A percentile compares a stretch with the other conserved stretches of the same genome.
phyloP scores from a whole-genome alignment of 139 green algal genomes.

The Micractinium conductrix region DNA sequence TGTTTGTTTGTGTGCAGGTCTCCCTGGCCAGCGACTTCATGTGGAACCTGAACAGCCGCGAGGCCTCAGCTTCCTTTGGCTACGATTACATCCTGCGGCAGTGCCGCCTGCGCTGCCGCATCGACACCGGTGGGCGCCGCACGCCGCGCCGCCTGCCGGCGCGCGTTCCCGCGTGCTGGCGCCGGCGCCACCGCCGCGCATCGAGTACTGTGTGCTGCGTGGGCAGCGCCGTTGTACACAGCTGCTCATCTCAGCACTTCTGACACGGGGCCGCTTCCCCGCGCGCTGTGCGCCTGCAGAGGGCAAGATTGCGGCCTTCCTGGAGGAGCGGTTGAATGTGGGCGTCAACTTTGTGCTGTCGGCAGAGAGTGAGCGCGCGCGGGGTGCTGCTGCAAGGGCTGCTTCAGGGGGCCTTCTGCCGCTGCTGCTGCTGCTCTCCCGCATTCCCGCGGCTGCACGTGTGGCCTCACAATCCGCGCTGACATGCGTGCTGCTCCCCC shows the following conservation, averaged over 20 bases:
- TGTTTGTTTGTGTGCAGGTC: too few relatives aligned
- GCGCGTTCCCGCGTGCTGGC: too few relatives aligned
- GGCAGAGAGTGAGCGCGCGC: slow-evolving; percentile 68
- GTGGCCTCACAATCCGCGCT: background rate
- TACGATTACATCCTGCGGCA: slow-evolving; percentile 97
- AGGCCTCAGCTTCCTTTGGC: slow-evolving; percentile 91
- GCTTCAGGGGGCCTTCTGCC: too few relatives aligned
- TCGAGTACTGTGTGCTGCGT: too few relatives aligned
- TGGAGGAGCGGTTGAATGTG: slow-evolving; percentile 96
- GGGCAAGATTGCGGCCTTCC: slow-evolving; percentile 79
- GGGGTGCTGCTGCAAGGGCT: too few relatives aligned
- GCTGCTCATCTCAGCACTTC: too few relatives aligned
- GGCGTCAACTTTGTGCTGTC: slow-evolving; percentile 97
- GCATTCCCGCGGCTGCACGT: too few relatives aligned
- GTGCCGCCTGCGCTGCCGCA: slow-evolving; percentile 75
- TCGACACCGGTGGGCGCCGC: slow-evolving; percentile 67
- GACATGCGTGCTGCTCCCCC: background rate
- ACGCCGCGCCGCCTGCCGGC: too few relatives aligned
- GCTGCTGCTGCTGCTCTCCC: background rate
- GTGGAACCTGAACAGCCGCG: slow-evolving; percentile 90
- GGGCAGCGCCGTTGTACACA: too few relatives aligned
- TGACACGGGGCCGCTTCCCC: too few relatives aligned
- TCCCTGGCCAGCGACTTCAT: slow-evolving; percentile 93
- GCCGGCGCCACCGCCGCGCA: too few relatives aligned
- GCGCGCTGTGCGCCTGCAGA: slow-evolving; percentile 10